Percentiles rank a stretch among this genome's conserved stretches.
These are phyloP conservation scores for Bacidia rubella DNA, from an alignment of 495 filamentous ascomycete genomes.

Conservation along the genomic window DNA sequence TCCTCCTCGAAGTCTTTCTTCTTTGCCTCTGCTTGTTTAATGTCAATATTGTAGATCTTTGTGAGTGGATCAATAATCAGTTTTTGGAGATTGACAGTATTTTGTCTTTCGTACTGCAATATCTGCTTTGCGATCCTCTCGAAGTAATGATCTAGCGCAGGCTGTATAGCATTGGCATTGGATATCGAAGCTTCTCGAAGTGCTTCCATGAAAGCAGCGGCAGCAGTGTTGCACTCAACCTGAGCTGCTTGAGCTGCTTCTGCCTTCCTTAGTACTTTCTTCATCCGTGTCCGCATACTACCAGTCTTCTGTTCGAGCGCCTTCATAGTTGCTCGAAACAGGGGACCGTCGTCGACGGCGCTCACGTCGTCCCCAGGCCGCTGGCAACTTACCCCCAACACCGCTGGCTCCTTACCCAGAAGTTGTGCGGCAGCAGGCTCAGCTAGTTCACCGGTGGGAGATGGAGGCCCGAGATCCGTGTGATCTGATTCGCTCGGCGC, in stretches of 20 bases:
- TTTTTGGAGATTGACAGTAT: constrained; percentile 71
- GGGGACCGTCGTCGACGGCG: constrained; percentile 77
- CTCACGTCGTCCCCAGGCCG: constrained; percentile 80
- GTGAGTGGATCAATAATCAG: constrained; percentile 87
- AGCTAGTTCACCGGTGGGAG: constrained; percentile 40
- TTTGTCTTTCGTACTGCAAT: constrained; percentile 69
- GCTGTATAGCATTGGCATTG: constrained; percentile 89
- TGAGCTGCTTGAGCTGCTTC: constrained; percentile 76
- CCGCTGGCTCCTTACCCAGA: constrained; percentile 45
- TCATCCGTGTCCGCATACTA: constrained; percentile 86
- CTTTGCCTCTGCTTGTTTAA: constrained; percentile 94
- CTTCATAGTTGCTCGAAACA: constrained; percentile 96
- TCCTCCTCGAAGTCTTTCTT: constrained; percentile 98
- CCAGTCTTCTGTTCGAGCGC: constrained; percentile 91
- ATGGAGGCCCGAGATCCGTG: constrained; percentile 49
- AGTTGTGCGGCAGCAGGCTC: constrained; percentile 33
- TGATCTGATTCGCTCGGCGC: constrained; percentile 54
- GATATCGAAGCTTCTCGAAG: constrained; percentile 77
- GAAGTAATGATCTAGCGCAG: constrained; percentile 94
- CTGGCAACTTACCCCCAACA: constrained; percentile 77
- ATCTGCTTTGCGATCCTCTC: constrained; percentile 93
- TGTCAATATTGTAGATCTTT: constrained; percentile 85
- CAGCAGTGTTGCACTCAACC: constrained; percentile 67
- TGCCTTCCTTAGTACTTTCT: constrained; percentile 84
- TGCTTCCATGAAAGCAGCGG: constrained; percentile 71